phyloP scores from a whole-genome alignment of 2,329 filamentous ascomycete genomes.

The Pseudogymnoascus sp. region DNA sequence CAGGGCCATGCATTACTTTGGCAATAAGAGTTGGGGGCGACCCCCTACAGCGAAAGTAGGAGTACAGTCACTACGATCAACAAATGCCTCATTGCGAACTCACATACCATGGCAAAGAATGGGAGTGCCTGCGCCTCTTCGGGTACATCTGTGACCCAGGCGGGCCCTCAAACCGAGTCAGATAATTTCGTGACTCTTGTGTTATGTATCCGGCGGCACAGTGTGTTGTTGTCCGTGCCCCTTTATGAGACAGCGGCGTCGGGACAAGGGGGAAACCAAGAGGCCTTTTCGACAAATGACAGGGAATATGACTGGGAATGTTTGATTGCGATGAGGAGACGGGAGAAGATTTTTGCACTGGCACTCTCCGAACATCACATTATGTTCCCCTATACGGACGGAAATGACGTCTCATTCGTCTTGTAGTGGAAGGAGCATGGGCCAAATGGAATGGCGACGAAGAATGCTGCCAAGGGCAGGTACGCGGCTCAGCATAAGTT shows the following conservation, averaged over 20 bases:
- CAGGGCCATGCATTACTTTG: conserved; percentile 4
- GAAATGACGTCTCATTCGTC: conserved; percentile 1
- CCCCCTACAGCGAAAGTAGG: neutral
- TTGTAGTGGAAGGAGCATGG: conserved; percentile 1
- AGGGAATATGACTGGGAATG: conserved; percentile 7
- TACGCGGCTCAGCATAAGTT: neutral
- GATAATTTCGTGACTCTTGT: neutral
- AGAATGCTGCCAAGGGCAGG: conserved; percentile 6
- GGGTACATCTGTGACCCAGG: neutral
- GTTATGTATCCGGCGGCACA: conserved; percentile 4
- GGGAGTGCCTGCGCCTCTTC: conserved; percentile 1
- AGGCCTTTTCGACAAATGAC: neutral
- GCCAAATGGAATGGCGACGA: neutral
- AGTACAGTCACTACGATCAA: neutral
- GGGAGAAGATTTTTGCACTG: neutral
- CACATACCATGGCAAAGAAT: neutral
- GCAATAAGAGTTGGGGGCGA: conserved; percentile 6
- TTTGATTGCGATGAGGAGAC: conserved; percentile 6
- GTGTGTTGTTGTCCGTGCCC: conserved; percentile 6
- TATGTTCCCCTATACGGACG: neutral
- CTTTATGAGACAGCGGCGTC: conserved; percentile 5
- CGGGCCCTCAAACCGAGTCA: conserved; percentile 1
- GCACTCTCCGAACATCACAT: neutral
- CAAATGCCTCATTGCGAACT: neutral
- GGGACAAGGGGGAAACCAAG: conserved; percentile 2